phyloP scores from a whole-genome alignment of 2,329 filamentous ascomycete genomes.

The Fusarium papillatum region DNA sequence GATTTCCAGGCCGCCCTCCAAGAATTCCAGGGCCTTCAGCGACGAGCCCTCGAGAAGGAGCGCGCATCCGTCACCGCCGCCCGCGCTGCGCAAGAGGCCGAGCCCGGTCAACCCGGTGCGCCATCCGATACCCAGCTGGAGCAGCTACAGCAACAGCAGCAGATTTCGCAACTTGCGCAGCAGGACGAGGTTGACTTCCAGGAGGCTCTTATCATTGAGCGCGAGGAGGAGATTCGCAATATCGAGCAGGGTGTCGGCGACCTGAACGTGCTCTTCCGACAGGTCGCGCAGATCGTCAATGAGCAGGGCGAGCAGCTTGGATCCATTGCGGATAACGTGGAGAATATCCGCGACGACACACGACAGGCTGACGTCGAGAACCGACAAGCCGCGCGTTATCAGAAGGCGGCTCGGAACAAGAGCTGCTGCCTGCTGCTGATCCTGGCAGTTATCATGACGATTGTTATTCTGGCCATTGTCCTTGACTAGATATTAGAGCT shows the following conservation, averaged over 20 bases:
- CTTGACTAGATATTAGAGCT: conserved; percentile 67
- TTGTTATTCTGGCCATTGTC: conserved; percentile 89
- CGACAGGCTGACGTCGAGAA: conserved; percentile 89
- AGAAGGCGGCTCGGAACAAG: conserved; percentile 96
- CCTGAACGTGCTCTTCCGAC: conserved; percentile 95
- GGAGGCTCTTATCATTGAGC: conserved; percentile 94
- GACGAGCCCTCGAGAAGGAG: conserved; percentile 92
- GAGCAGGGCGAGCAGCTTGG: conserved; percentile 94
- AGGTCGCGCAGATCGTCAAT: conserved; percentile 97
- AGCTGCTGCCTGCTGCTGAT: conserved; percentile 93
- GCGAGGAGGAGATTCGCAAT: conserved; percentile 95
- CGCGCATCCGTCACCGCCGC: conserved; percentile 88
- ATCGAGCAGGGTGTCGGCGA: conserved; percentile 98
- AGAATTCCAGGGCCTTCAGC: conserved; percentile 94
- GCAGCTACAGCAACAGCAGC: conserved; percentile 74
- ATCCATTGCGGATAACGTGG: conserved; percentile 90
- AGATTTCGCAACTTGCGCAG: conserved; percentile 82
- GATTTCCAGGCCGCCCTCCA: conserved; percentile 91
- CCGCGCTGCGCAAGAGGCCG: conserved; percentile 81
- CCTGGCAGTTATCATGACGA: conserved; percentile 87
- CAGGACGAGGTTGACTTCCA: conserved; percentile 99
- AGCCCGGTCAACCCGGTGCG: conserved; percentile 52
- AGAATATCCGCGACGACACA: conserved; percentile 85
- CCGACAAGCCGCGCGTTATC: conserved; percentile 88
- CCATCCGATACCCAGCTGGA: conserved; percentile 59